A percentile compares a stretch with the other conserved stretches of the same genome.
These are phyloP conservation scores for Anthracocystis walkeri DNA, from an alignment of 1,284 basidiomycete species.

Conservation along the genomic window DNA sequence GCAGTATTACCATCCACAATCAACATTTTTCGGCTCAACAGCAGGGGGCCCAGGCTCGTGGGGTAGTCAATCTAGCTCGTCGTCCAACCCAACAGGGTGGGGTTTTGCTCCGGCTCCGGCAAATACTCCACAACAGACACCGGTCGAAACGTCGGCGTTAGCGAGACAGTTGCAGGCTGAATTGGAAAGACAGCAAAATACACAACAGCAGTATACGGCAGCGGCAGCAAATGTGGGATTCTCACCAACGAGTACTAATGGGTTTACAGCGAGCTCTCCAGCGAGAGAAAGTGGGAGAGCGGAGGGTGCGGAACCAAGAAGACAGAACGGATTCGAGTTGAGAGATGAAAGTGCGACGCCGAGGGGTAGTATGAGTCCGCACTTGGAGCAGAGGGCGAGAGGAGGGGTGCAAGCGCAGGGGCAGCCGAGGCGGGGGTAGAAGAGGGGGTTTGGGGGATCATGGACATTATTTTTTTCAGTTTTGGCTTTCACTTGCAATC, in stretches of 20 bases:
- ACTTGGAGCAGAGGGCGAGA: background rate
- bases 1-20: conserved; percentile 10
- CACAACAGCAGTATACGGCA: background rate
- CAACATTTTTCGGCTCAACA: conserved; percentile 19
- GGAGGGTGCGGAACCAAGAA: conserved; percentile 4
- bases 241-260: background rate
- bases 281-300: background rate
- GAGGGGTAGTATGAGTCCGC: conserved; percentile 4
- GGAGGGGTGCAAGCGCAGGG: background rate
- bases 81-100: conserved; percentile 9
- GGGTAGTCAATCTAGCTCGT: conserved; percentile 25
- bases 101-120: conserved; percentile 47
- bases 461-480: no score
- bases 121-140: conserved; percentile 56
- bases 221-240: background rate
- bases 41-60: conserved; percentile 26
- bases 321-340: conserved; percentile 34
- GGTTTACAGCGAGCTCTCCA: background rate
- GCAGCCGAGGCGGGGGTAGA: background rate
- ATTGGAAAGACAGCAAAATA: conserved; percentile 23
- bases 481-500: no score
- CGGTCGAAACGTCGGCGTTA: conserved; percentile 47
- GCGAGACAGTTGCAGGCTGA: conserved; percentile 52
- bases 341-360: conserved; percentile 20
- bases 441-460: no score